Conservation (phyloP, 495 filamentous ascomycete genomes). For the Xylaria castorea region DNA sequence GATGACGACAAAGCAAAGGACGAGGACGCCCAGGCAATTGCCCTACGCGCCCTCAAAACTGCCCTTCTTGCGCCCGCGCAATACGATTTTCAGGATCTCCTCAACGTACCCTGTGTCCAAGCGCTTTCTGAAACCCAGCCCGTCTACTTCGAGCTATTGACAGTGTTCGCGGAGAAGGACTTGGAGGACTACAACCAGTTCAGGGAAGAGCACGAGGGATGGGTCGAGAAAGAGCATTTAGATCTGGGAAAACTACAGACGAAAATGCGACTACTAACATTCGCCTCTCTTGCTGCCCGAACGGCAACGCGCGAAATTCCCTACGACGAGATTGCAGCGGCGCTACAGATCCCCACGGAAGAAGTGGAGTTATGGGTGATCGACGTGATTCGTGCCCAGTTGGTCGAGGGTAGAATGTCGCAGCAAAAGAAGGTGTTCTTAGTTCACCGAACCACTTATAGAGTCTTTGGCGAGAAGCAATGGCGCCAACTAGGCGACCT, state of each 20-base stretch:
- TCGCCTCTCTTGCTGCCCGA: slow-evolving; percentile 85
- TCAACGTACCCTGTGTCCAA: slow-evolving; percentile 83
- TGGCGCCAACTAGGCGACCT: slow-evolving; percentile 92
- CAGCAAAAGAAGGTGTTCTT: slow-evolving; percentile 92
- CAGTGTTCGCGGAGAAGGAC: slow-evolving; percentile 91
- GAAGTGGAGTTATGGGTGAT: slow-evolving; percentile 99
- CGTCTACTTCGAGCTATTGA: slow-evolving; percentile 85
- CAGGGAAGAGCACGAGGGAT: slow-evolving; percentile 79
- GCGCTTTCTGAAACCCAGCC: slow-evolving; percentile 82
- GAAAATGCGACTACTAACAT: slow-evolving; percentile 95
- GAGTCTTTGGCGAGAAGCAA: slow-evolving; percentile 96
- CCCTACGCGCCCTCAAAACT: slow-evolving; percentile 81
- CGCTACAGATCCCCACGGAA: slow-evolving; percentile 77
- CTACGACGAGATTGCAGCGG: slow-evolving; percentile 80
- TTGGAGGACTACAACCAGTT: slow-evolving; percentile 96
- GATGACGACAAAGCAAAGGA: slow-evolving; percentile 71
- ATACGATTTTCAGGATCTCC: slow-evolving; percentile 94
- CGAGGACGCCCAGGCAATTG: slow-evolving; percentile 77
- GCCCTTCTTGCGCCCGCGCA: slow-evolving; percentile 77
- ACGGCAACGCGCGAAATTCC: slow-evolving; percentile 82
- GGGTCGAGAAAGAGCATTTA: slow-evolving; percentile 73
- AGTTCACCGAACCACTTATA: slow-evolving; percentile 91
- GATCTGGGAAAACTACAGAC: slow-evolving; percentile 69
- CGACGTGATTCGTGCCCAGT: slow-evolving; percentile 91
- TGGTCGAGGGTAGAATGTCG: slow-evolving; percentile 92